A percentile compares a stretch with the other conserved stretches of the same genome.
phyloP scores from a whole-genome alignment of 2,329 filamentous ascomycete genomes.

The Knoxdaviesia capensis region DNA sequence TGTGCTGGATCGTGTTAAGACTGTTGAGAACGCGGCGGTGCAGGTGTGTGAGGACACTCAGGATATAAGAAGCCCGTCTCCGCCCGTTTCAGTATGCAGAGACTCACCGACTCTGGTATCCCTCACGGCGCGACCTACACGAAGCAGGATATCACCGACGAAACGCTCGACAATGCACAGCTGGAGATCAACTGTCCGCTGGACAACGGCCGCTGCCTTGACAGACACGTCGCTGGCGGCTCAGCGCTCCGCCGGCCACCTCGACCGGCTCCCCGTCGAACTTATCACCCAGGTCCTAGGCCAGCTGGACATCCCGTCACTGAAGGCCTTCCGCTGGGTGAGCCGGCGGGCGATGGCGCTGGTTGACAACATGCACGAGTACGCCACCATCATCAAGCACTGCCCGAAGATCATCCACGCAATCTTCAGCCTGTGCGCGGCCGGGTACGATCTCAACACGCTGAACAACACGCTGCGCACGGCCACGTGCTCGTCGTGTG shows the following conservation, averaged over 20 bases:
- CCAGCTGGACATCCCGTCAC: constrained; percentile 12
- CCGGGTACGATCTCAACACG: constrained; percentile 10
- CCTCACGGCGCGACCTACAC: too few species aligned
- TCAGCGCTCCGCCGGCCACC: constrained; percentile 8
- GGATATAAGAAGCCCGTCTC: too few species aligned
- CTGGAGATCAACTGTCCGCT: constrained; percentile 7
- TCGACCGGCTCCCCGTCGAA: constrained; percentile 12
- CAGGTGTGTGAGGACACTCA: too few species aligned
- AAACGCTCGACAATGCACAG: constrained; percentile 7
- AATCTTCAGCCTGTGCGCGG: constrained; percentile 14
- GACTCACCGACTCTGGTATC: too few species aligned
- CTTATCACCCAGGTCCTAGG: constrained; percentile 10
- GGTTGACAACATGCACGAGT: constrained; percentile 16
- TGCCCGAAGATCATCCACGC: constrained; percentile 13
- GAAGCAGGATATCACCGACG: too few species aligned
- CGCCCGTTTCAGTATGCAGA: too few species aligned
- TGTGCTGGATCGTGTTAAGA: too few species aligned
- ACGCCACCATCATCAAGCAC: constrained; percentile 12
- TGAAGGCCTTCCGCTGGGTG: constrained; percentile 15
- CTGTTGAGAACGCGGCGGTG: too few species aligned
- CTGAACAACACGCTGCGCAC: constrained; percentile 15
- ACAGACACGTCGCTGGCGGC: too few species aligned
- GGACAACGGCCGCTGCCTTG: constrained; percentile 9
- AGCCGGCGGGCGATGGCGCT: constrained; percentile 13
- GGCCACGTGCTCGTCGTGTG: constrained; percentile 13